These are phyloP conservation scores for Leptoxyphium fumago DNA, from an alignment of 2,329 filamentous ascomycete species.

Conservation along the genomic window DNA sequence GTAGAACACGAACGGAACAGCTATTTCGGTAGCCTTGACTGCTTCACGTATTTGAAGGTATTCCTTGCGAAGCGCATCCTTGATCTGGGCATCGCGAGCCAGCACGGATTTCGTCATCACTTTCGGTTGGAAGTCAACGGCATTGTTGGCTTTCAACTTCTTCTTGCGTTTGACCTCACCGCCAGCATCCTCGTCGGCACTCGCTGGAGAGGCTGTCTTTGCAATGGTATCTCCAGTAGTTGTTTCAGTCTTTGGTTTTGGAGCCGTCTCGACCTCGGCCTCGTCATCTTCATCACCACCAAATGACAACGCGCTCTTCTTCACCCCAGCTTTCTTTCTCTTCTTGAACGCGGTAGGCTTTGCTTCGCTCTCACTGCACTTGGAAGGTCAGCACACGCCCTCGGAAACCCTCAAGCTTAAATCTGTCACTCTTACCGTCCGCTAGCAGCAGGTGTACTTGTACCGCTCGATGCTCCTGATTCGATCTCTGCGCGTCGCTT, in stretches of 20 bases:
- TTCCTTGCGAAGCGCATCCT: slow-evolving; percentile 61
- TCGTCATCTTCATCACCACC: slow-evolving; percentile 51
- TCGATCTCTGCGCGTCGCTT: slow-evolving; percentile 90
- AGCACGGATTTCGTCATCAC: slow-evolving; percentile 61
- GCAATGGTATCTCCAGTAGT: slow-evolving; percentile 10
- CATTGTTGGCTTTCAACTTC: slow-evolving; percentile 45
- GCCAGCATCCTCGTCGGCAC: slow-evolving; percentile 3
- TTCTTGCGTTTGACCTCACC: slow-evolving; percentile 25
- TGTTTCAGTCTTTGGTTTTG: slow-evolving; percentile 14
- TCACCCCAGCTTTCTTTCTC: slow-evolving; percentile 33
- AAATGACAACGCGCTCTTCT: slow-evolving; percentile 53
- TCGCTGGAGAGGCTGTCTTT: neutral
- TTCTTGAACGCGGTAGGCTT: slow-evolving; percentile 39
- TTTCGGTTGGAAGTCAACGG: slow-evolving; percentile 53
- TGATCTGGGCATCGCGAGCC: slow-evolving; percentile 62
- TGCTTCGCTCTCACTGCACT: slow-evolving; percentile 40
- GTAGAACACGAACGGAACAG: slow-evolving; percentile 92
- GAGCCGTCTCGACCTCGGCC: slow-evolving; percentile 21
- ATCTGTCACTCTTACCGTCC: slow-evolving; percentile 41
- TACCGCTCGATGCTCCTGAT: slow-evolving; percentile 51
- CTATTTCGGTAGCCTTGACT: slow-evolving; percentile 77
- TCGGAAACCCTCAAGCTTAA: neutral
- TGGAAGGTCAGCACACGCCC: slow-evolving; percentile 35
- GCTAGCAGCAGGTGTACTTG: slow-evolving; percentile 31
- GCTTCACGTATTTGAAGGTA: slow-evolving; percentile 72